phyloP scores from a whole-genome alignment of 441 rosid genomes.

The Pelargonium myrrhifolium region DNA sequence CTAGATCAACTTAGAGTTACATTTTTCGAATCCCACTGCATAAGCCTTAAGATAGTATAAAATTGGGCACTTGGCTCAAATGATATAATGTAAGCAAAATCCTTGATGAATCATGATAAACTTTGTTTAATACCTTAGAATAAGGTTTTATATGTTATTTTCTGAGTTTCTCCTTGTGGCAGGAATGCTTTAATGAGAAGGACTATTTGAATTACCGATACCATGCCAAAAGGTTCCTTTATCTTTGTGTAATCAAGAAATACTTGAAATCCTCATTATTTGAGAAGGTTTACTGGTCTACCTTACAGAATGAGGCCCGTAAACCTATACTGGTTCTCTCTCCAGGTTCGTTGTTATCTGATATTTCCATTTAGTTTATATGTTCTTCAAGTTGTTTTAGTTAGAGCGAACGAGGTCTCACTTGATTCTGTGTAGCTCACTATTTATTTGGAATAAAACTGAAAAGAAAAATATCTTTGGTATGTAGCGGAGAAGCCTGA shows the following conservation, averaged over 20 bases:
- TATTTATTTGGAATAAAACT: constrained; percentile 12
- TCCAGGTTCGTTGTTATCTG: constrained; percentile 47
- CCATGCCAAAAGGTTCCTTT: constrained; percentile 79
- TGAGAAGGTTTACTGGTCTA: constrained; percentile 72
- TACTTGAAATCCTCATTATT: constrained; percentile 40
- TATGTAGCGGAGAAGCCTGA: constrained; percentile 41
- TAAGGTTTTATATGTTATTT: background rate
- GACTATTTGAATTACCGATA: constrained; percentile 81
- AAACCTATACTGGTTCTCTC: constrained; percentile 67
- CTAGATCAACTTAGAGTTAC: background rate
- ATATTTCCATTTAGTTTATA: background rate
- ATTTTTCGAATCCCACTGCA: background rate
- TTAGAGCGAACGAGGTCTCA: constrained; percentile 7
- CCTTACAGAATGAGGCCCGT: constrained; percentile 73
- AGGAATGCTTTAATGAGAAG: constrained; percentile 81
- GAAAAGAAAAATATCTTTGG: constrained; percentile 6
- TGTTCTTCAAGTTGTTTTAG: background rate
- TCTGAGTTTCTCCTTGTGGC: constrained; percentile 14
- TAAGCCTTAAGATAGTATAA: background rate
- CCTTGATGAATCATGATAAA: background rate
- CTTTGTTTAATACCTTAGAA: background rate
- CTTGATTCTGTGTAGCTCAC: background rate
- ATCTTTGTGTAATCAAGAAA: constrained; percentile 67
- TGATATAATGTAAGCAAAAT: background rate
- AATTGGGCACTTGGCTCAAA: background rate